Conservation (phyloP, 2,329 filamentous ascomycete genomes). For the Hymenoscyphus fructigenus region DNA sequence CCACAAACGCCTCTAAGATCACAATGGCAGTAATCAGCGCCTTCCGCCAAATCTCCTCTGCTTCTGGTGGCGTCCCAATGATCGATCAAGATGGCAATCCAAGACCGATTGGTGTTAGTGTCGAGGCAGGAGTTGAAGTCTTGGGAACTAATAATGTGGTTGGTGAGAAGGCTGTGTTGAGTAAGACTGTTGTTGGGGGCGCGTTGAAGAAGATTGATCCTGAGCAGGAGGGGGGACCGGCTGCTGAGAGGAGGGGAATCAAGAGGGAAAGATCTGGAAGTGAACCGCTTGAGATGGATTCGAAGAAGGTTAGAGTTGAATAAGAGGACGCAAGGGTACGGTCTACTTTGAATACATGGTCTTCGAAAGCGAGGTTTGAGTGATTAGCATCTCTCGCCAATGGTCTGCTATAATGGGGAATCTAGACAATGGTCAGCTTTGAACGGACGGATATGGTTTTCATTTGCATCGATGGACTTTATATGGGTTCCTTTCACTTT, state of each 20-base stretch:
- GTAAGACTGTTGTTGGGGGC: not conserved
- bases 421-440: not conserved
- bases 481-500: not conserved
- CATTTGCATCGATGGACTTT: not conserved
- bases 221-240: constrained; percentile 11
- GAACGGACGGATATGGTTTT: not conserved
- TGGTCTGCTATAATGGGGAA: no score
- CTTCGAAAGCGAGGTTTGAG: no score
- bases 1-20: constrained; percentile 43
- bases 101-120: constrained; percentile 43
- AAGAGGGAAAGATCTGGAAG: constrained; percentile 18
- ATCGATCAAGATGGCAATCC: constrained; percentile 46
- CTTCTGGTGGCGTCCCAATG: constrained; percentile 45
- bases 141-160: constrained; percentile 47
- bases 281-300: constrained; percentile 14
- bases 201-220: constrained; percentile 6
- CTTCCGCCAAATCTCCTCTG: constrained; percentile 44
- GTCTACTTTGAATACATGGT: not conserved
- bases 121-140: constrained; percentile 48
- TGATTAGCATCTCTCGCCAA: no score
- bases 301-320: constrained; percentile 18
- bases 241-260: not conserved
- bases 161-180: constrained; percentile 33
- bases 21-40: constrained; percentile 46
- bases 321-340: not conserved